Conservation (phyloP, 305 asterid species). For the Fraxinus sp. region DNA sequence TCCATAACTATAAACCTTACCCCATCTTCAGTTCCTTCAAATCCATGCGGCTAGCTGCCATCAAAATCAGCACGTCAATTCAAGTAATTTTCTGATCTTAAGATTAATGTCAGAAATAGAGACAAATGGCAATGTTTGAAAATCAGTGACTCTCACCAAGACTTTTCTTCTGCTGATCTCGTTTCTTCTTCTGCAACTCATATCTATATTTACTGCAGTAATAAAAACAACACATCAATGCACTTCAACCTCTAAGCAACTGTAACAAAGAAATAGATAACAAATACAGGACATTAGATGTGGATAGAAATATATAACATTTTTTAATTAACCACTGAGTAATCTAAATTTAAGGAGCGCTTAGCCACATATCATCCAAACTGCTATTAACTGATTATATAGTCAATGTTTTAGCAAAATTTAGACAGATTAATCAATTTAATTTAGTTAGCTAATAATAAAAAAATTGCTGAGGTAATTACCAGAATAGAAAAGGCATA, state of each 20-base stretch:
- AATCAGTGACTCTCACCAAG: constrained; percentile 45
- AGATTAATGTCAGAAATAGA: constrained; percentile 21
- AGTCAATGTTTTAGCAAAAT: background rate
- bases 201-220: constrained; percentile 74
- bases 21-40: constrained; percentile 99
- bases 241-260: constrained; percentile 1
- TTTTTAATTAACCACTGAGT: background rate
- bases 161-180: constrained; percentile 94
- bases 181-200: constrained; percentile 89
- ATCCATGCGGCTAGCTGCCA: constrained; percentile 87
- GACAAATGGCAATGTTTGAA: constrained; percentile 16
- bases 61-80: constrained; percentile 32
- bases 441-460: background rate
- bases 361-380: background rate
- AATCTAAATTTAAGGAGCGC: constrained; percentile 7
- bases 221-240: constrained; percentile 24
- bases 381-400: constrained; percentile 1
- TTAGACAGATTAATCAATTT: constrained; percentile 3
- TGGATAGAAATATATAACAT: constrained; percentile 19
- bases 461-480: constrained; percentile 10
- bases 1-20: constrained; percentile 40
- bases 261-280: background rate
- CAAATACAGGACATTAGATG: background rate
- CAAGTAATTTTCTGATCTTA: constrained; percentile 21
- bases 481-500: background rate